Percentiles rank a stretch among this genome's conserved stretches.
Evolutionary conservation across 352 stramenopile species (phyloP).

Genomic region (Pythium apleroticum): DNA sequence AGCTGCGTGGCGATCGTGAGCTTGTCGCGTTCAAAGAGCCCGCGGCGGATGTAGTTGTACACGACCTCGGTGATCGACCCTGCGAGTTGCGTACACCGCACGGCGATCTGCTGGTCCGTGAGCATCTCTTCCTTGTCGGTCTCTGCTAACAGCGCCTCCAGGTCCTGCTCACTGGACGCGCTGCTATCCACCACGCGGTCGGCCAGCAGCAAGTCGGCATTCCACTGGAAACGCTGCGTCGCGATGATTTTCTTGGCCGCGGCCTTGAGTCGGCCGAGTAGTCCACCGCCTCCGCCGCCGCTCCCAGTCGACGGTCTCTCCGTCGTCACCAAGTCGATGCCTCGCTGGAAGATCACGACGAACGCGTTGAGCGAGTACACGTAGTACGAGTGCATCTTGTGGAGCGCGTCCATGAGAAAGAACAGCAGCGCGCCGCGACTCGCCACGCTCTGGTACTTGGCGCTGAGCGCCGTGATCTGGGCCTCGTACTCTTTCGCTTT

Average conservation of each 20-base stretch:
- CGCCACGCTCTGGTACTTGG: constrained; percentile 93
- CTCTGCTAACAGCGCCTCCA: constrained; percentile 62
- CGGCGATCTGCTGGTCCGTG: constrained; percentile 47
- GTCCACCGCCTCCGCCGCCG: constrained; percentile 30
- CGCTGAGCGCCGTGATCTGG: constrained; percentile 83
- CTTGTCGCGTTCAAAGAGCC: constrained; percentile 94
- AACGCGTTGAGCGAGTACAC: constrained; percentile 96
- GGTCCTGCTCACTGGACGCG: constrained; percentile 44
- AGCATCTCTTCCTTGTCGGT: constrained; percentile 67
- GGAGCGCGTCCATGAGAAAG: constrained; percentile 93
- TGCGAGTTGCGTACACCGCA: constrained; percentile 56
- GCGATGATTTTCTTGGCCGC: constrained; percentile 83
- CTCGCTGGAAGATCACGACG: constrained; percentile 94
- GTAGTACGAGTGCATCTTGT: constrained; percentile 94
- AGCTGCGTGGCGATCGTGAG: constrained; percentile 91
- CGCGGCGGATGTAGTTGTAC: constrained; percentile 95
- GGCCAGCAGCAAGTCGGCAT: constrained; percentile 75
- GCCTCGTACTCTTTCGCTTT: constrained; percentile 72
- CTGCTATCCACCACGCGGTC: constrained; percentile 62
- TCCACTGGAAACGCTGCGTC: constrained; percentile 86
- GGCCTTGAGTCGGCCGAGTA: constrained; percentile 70
- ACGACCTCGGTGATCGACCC: constrained; percentile 82
- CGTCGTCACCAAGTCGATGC: constrained; percentile 87
- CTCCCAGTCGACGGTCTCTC: constrained; percentile 34
- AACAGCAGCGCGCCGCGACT: constrained; percentile 92